Evolutionary conservation across 1,284 basidiomycete species (phyloP).

Genomic region (Coniferiporia sulphurascens): DNA sequence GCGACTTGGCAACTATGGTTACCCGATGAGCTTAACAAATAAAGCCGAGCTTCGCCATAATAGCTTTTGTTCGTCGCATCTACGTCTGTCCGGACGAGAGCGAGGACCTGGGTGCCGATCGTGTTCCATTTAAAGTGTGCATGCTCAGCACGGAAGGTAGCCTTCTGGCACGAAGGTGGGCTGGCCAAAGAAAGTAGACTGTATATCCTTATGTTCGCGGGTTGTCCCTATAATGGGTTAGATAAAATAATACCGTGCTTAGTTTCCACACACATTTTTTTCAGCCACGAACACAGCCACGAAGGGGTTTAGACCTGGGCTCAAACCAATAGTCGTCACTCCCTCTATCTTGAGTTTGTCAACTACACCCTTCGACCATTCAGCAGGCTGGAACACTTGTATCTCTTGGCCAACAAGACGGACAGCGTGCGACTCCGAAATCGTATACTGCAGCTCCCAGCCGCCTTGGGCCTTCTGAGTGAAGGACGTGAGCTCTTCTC

Average conservation of each 20-base stretch:
- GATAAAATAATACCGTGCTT: background rate
- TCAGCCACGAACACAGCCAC: conserved; percentile 90
- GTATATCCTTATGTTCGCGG: conserved; percentile 86
- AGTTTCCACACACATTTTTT: conserved; percentile 64
- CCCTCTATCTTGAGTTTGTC: conserved; percentile 84
- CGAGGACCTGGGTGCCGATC: conserved; percentile 81
- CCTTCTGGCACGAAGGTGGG: conserved; percentile 74
- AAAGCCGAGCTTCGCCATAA: conserved; percentile 96
- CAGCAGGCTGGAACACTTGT: conserved; percentile 80
- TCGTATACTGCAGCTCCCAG: conserved; percentile 91
- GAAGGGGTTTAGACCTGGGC: conserved; percentile 79
- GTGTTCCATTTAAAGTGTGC: conserved; percentile 96
- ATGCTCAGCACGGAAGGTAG: conserved; percentile 95
- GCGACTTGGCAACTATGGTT: conserved; percentile 91
- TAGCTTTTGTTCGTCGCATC: conserved; percentile 97
- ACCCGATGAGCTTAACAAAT: conserved; percentile 91
- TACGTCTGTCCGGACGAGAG: conserved; percentile 93
- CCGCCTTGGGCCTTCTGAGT: conserved; percentile 80
- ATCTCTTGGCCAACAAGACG: conserved; percentile 82
- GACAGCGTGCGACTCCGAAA: conserved; percentile 85
- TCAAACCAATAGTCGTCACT: conserved; percentile 69
- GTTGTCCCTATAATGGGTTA: conserved; percentile 60
- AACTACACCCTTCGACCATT: conserved; percentile 74
- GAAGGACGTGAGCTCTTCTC: conserved; percentile 77
- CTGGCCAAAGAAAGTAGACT: conserved; percentile 61